Conservation (phyloP, 139 green algal genomes). For the Chlamydomonas sphaeroides region DNA sequence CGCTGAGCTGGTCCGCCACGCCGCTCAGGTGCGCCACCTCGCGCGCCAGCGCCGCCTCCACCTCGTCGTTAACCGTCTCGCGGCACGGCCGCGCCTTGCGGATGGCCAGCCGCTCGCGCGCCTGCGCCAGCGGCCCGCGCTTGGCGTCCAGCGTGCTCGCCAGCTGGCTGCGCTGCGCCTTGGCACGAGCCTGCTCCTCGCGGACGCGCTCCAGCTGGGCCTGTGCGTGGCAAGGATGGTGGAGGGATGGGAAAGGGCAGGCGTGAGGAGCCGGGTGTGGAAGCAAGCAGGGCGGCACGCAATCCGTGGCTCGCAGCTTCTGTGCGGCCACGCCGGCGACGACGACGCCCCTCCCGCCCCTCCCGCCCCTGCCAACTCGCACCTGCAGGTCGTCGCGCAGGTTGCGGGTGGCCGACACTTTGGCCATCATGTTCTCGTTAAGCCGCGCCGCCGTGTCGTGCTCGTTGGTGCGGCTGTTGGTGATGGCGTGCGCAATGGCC, state of each 20-base stretch:
- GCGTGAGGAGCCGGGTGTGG: too few relatives aligned
- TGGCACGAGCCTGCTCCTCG: constrained; percentile 44
- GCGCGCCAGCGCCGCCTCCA: constrained; percentile 51
- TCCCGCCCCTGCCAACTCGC: too few relatives aligned
- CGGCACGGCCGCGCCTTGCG: constrained; percentile 47
- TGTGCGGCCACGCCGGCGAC: too few relatives aligned
- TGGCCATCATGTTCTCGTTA: constrained; percentile 56
- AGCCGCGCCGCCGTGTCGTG: constrained; percentile 42
- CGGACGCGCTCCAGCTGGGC: constrained; percentile 36
- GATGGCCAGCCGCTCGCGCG: constrained; percentile 52
- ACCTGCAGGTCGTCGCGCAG: constrained; percentile 35
- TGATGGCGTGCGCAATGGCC: constrained; percentile 42
- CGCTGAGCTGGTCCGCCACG: constrained; percentile 42
- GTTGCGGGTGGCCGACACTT: constrained; percentile 35
- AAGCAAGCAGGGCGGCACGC: too few relatives aligned
- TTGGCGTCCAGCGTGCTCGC: constrained; percentile 49
- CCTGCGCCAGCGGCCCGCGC: constrained; percentile 52
- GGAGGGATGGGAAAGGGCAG: too few relatives aligned
- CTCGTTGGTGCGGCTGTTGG: constrained; percentile 45
- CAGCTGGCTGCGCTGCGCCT: constrained; percentile 36
- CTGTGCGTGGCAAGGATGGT: too few relatives aligned
- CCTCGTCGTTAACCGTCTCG: constrained; percentile 57
- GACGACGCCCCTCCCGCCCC: too few relatives aligned
- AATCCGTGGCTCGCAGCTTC: too few relatives aligned
- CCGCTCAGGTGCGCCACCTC: constrained; percentile 58